Evolutionary conservation across 2,329 filamentous ascomycete genomes (phyloP).

Genomic region (Diaporthe sp.): DNA sequence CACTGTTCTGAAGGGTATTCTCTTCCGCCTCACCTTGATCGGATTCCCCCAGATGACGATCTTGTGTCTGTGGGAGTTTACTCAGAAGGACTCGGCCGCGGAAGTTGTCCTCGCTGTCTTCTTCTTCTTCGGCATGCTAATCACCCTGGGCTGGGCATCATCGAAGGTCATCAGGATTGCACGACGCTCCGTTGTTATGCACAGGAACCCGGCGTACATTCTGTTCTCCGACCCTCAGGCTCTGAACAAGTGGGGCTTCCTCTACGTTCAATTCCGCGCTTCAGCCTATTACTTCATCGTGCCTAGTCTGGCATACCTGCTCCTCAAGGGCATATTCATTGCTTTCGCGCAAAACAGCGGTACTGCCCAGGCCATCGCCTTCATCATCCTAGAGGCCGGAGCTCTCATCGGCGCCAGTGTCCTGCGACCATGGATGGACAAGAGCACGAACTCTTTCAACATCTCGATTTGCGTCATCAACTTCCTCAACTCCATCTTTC

Average conservation of each 20-base stretch:
- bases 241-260: slow-evolving; percentile 97
- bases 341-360: slow-evolving; percentile 81
- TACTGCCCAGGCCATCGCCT: slow-evolving; percentile 82
- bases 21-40: slow-evolving; percentile 91
- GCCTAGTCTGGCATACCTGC: slow-evolving; percentile 80
- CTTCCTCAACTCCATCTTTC: slow-evolving; percentile 90
- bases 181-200: slow-evolving; percentile 88
- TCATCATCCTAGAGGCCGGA: slow-evolving; percentile 85
- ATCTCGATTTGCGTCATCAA: slow-evolving; percentile 92
- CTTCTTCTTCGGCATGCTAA: slow-evolving; percentile 86
- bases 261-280: slow-evolving; percentile 96
- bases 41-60: slow-evolving; percentile 93
- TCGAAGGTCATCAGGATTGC: slow-evolving; percentile 92
- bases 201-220: slow-evolving; percentile 97
- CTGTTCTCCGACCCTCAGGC: slow-evolving; percentile 95
- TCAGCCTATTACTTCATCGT: slow-evolving; percentile 97
- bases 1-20: slow-evolving; percentile 91
- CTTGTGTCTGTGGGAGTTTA: slow-evolving; percentile 94
- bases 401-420: slow-evolving; percentile 84
- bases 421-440: slow-evolving; percentile 97
- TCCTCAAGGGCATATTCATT: slow-evolving; percentile 93
- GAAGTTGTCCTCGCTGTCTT: slow-evolving; percentile 90
- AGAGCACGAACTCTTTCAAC: slow-evolving; percentile 97
- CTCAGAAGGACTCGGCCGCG: slow-evolving; percentile 85
- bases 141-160: slow-evolving; percentile 86